phyloP scores from a whole-genome alignment of 306 rosid species.

The Vigna trinervia region DNA sequence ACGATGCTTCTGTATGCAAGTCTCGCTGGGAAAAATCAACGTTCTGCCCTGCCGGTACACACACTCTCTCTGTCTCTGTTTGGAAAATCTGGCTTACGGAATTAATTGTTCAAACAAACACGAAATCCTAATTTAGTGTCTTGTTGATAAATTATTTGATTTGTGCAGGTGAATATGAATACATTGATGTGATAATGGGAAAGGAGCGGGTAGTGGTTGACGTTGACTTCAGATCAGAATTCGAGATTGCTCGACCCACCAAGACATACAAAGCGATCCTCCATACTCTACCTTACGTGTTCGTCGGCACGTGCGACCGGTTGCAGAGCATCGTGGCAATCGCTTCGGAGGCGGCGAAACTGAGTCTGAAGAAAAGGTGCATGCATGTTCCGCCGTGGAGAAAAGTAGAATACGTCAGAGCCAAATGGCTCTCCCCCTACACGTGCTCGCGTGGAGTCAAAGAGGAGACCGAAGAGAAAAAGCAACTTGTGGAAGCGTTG shows the following conservation, averaged over 20 bases:
- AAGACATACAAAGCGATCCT: slow-evolving; percentile 68
- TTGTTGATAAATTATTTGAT: not conserved
- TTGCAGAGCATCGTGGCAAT: slow-evolving; percentile 59
- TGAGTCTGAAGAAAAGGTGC: slow-evolving; percentile 76
- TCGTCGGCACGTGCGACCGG: slow-evolving; percentile 69
- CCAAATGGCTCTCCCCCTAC: slow-evolving; percentile 79
- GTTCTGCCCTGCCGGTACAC: slow-evolving; percentile 69
- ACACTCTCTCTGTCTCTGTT: not conserved
- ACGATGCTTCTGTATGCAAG: slow-evolving; percentile 81
- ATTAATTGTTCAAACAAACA: not conserved
- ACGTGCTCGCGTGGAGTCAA: slow-evolving; percentile 26
- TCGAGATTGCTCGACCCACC: slow-evolving; percentile 83
- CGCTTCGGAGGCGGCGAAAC: slow-evolving; percentile 78
- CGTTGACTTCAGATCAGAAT: slow-evolving; percentile 79
- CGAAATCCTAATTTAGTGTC: too few species aligned
- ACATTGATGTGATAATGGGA: slow-evolving; percentile 66
- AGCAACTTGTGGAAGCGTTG: slow-evolving; percentile 3
- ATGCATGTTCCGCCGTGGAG: slow-evolving; percentile 91
- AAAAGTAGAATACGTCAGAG: slow-evolving; percentile 63
- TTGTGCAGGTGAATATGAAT: slow-evolving; percentile 71
- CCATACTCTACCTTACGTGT: slow-evolving; percentile 67
- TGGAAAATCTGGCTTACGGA: not conserved
- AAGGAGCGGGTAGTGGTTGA: slow-evolving; percentile 67
- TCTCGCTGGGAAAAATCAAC: slow-evolving; percentile 89
- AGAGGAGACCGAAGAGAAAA: slow-evolving; percentile 12